Evolutionary conservation across 1,284 basidiomycete genomes (phyloP).

Genomic region (Gymnopus androsaceus): DNA sequence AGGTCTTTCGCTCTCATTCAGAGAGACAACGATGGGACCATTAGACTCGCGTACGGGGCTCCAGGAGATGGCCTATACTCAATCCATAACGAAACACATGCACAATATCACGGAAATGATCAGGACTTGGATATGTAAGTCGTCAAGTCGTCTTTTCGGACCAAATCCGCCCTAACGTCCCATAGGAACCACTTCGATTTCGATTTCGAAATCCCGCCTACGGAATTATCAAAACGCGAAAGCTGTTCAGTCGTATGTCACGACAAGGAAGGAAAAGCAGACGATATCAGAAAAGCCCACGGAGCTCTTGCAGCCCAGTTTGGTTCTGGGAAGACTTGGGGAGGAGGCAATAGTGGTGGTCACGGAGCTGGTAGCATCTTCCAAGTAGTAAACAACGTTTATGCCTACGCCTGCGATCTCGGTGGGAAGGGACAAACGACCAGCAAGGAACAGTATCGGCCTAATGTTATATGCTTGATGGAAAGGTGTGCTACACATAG

Average conservation of each 20-base stretch:
- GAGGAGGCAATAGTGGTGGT: background rate
- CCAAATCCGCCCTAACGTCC: no score
- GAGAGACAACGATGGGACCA: background rate
- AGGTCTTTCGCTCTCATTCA: background rate
- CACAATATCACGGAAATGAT: background rate
- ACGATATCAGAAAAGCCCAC: background rate
- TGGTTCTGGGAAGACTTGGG: background rate
- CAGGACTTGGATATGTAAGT: background rate
- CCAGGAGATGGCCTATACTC: background rate
- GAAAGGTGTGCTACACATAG: background rate
- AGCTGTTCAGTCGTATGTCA: background rate
- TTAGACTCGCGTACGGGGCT: background rate
- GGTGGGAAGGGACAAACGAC: background rate
- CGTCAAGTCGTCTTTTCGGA: no score
- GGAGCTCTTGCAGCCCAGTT: background rate
- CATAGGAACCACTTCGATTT: no score
- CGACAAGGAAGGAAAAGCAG: background rate
- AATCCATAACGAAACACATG: background rate
- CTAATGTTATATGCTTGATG: background rate
- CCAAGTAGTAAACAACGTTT: background rate
- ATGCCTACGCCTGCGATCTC: background rate
- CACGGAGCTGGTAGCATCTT: conserved; percentile 1
- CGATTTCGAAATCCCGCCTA: no score
- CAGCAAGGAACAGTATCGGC: background rate
- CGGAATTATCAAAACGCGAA: no score